Percentiles rank a stretch among this genome's conserved stretches.
Evolutionary conservation across 225 moss, liverwort and hornwort genomes (phyloP).

Genomic region (Physcomitrellopsis africana): DNA sequence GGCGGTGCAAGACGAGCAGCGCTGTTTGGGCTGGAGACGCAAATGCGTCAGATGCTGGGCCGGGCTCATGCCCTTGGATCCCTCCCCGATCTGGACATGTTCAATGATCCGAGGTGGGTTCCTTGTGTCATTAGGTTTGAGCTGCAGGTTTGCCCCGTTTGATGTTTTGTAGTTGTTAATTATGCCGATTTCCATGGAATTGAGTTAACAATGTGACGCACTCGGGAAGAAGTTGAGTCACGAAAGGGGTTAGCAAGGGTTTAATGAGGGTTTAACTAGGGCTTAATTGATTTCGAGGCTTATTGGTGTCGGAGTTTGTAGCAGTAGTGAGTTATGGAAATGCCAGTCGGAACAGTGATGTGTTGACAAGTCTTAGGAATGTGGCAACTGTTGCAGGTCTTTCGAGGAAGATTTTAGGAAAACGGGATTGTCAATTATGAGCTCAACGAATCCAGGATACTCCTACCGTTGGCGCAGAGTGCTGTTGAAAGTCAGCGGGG

Average conservation of each 20-base stretch:
- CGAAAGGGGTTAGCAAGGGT: too few relatives aligned
- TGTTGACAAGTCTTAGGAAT: too few relatives aligned
- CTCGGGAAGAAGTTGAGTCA: background rate
- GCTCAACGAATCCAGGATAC: conserved; percentile 30
- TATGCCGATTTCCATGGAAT: background rate
- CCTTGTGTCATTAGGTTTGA: background rate
- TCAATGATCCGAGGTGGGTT: conserved; percentile 46
- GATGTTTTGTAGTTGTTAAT: background rate
- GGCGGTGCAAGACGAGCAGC: conserved; percentile 16
- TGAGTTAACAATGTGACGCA: background rate
- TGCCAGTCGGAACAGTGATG: too few relatives aligned
- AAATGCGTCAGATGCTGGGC: conserved; percentile 12
- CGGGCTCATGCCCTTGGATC: conserved; percentile 37
- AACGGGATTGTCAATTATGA: conserved; percentile 38
- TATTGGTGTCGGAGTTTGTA: too few relatives aligned
- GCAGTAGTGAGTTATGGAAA: too few relatives aligned
- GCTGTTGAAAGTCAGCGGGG: conserved; percentile 92
- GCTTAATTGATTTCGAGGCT: too few relatives aligned
- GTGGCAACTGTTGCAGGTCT: conserved; percentile 30
- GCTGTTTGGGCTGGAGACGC: conserved; percentile 17
- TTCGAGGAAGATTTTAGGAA: conserved; percentile 43
- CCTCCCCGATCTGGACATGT: conserved; percentile 49
- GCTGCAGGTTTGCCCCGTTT: background rate
- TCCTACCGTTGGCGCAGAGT: conserved; percentile 80
- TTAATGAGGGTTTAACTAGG: too few relatives aligned